Base-by-base conservation (phyloP, 2,329 filamentous ascomycete genomes). In the Phyllachora maydis region DNA sequence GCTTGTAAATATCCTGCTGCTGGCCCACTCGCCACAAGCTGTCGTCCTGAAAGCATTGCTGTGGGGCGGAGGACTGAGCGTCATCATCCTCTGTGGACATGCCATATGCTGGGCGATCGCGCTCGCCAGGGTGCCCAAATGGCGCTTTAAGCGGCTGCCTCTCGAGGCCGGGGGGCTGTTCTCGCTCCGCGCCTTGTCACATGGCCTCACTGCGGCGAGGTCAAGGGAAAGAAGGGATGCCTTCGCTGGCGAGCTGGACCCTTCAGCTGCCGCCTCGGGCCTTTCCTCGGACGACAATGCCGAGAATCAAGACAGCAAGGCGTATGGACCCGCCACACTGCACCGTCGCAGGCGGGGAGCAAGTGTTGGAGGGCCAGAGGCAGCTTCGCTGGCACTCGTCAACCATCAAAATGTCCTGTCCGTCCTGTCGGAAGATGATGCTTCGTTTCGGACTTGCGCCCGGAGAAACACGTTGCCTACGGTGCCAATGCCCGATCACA, bases 101-200 rank as follows among this genome's bases (percentile, higher is more conserved):
- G 65, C 88, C 8, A 65, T 95, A 17, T 63, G 61, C 36, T 90
- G 79, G 76, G 82, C 78, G 21, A 74, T 95, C 25, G 64, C 73
- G 14, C 52, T 98, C 30, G 83, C 85, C 23, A 64, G 85, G 27
- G 78, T 95, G 11, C 88, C 88, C 3, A 81, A 70, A 36, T 93
- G 85, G 81, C 76, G 83, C 20, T 83, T 95, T 37, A 64, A 68
- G 35, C 65, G 70, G 26, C n/a, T n/a, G n/a, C n/a, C n/a, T n/a
- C n/a, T n/a, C n/a, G n/a, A n/a, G n/a, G n/a, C n/a, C n/a, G n/a
- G n/a, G n/a, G n/a, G n/a, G n/a, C n/a, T n/a, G n/a, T n/a, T n/a
- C n/a, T n/a, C n/a, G n/a, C n/a, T n/a, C n/a, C n/a, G n/a, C n/a
- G n/a, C n/a, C n/a, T n/a, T n/a, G n/a, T n/a, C n/a, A n/a, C n/a